Base-by-base conservation (phyloP, 495 filamentous ascomycete species). In the Penicillium taxi region DNA sequence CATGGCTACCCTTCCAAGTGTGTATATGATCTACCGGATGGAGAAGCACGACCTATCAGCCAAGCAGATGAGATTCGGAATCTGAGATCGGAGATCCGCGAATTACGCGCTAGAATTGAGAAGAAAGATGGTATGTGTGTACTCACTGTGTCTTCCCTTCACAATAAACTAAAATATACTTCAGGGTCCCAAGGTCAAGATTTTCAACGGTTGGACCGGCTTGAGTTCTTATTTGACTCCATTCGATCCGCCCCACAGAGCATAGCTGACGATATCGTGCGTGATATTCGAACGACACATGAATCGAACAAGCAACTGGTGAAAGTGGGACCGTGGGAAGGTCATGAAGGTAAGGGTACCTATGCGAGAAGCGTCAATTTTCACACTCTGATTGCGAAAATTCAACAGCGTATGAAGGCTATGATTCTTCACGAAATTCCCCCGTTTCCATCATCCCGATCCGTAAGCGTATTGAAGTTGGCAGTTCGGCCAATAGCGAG, bases 1-100 rank as follows among this genome's bases (percentile, higher is more conserved):
- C 65, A 69, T 44, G 65, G 65, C 1, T 66, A 69, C 33, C 65
- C 65, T 1, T 67, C 65, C 14, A 59, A 61, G 45, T 69, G 65
- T 37, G 53, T 63, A 3, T 69, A 67, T 36, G 63, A 69, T 12
- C 34, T 47, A 1, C 54, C 59, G 1, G 63, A 61, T 12, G 65
- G 67, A 7, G 60, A 61, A 16, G 50, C 59, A 23, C 51, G 48
- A 19, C 65, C 65, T 2, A 57, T 69, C 26, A 58, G 53, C 23
- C 65, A 69, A 27, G 59, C 58, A 3, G 65, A 69, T 17, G 65
- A 69, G 43, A 69, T 69, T 21, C 55, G 51, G 12, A 64, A 66
- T 36, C 33, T 69, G 38, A 56, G 63, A 5, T 38, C 47, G 30
- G 63, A 69, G 37, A 66, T 69, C 33, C 56, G 51, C 20, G 52